Percentiles rank a stretch among this genome's conserved stretches.
Conservation (phyloP, 148 eudicot species). For the Hydrangea macrophylla region DNA sequence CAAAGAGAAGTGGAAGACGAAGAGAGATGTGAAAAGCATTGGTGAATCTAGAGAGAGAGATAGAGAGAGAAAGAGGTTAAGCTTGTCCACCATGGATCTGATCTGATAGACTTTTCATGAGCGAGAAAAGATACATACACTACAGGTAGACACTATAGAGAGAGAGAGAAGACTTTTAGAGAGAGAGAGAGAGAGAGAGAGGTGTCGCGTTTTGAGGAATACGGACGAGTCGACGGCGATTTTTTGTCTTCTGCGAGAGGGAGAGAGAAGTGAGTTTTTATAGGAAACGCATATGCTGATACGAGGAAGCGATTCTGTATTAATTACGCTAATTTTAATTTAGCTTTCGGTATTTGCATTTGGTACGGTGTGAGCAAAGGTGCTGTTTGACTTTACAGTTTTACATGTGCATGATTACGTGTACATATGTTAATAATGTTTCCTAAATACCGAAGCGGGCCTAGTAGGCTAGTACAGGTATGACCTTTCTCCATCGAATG, state of each 20-base stretch:
- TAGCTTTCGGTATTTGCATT: too few species aligned
- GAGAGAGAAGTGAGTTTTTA: not conserved
- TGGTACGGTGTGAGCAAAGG: too few species aligned
- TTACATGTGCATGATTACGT: too few species aligned
- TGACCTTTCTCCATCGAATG: too few species aligned
- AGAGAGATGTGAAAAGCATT: conserved; percentile 1
- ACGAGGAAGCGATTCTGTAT: not conserved
- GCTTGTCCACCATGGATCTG: not conserved
- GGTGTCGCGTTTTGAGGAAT: not conserved
- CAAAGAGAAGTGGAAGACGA: not conserved
- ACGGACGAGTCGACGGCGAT: not conserved
- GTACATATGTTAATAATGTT: too few species aligned
- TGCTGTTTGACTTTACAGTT: too few species aligned
- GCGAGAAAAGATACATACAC: not conserved
- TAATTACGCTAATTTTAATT: too few species aligned
- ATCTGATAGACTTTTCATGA: not conserved
- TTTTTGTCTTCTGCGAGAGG: not conserved
- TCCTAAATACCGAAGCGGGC: too few species aligned
- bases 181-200: not conserved
- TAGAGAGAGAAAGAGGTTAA: conserved; percentile 6
- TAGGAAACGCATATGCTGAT: not conserved
- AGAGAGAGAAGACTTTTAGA: not conserved
- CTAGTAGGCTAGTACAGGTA: too few species aligned
- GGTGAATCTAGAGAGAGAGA: conserved; percentile 15
- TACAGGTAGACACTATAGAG: not conserved